Percentiles rank a stretch among this genome's conserved stretches.
phyloP scores from a whole-genome alignment of 1,284 basidiomycete genomes.

The Trametes pubescens region DNA sequence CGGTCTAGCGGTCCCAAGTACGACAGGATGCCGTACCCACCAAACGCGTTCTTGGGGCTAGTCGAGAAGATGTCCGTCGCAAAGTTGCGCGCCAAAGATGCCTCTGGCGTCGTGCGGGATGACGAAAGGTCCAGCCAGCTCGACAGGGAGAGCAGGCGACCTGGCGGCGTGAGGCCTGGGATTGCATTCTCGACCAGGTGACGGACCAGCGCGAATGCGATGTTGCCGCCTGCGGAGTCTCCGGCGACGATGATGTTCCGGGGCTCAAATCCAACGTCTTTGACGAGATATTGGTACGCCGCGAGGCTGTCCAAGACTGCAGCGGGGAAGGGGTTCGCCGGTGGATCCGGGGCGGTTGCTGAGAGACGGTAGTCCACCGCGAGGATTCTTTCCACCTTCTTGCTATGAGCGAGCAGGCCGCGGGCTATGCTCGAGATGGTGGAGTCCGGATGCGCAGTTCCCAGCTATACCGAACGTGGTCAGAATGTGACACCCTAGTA shows the following conservation, averaged over 20 bases:
- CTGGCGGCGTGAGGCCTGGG: conserved; percentile 40
- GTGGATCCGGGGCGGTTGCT: conserved; percentile 34
- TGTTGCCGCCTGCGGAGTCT: conserved; percentile 79
- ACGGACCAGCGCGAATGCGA: conserved; percentile 64
- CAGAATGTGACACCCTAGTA: neutral
- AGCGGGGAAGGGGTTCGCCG: conserved; percentile 50
- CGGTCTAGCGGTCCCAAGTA: conserved; percentile 35
- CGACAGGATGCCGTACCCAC: conserved; percentile 28
- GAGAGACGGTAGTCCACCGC: conserved; percentile 41
- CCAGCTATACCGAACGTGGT: conserved; percentile 15
- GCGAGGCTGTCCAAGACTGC: conserved; percentile 52
- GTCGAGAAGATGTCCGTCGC: conserved; percentile 25
- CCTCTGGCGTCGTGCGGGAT: conserved; percentile 31
- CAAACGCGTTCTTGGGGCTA: conserved; percentile 16
- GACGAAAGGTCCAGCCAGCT: conserved; percentile 49
- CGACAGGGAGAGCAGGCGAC: conserved; percentile 48
- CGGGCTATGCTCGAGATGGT: conserved; percentile 21
- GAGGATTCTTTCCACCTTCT: conserved; percentile 44
- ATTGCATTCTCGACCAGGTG: conserved; percentile 45
- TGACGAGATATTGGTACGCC: conserved; percentile 50
- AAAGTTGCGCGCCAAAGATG: conserved; percentile 32
- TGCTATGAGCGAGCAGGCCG: conserved; percentile 36
- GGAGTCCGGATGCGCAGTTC: conserved; percentile 28
- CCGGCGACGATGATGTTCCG: conserved; percentile 65
- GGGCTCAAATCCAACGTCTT: conserved; percentile 46